phyloP scores from a whole-genome alignment of 2,329 filamentous ascomycete genomes.

The Nemania bipapillata region DNA sequence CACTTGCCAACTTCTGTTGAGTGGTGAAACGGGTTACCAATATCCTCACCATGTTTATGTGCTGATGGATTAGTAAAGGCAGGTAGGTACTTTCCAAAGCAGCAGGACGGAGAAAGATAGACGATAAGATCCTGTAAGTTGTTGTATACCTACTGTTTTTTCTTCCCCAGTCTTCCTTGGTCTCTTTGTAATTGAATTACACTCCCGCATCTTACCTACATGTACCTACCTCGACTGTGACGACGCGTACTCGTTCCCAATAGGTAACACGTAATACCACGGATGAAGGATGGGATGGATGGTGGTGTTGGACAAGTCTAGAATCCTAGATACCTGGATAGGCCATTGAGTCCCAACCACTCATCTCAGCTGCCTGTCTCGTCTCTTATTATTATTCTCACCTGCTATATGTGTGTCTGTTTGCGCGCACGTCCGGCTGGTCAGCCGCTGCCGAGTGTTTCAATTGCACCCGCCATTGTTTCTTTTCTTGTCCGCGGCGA shows the following conservation, averaged over 20 bases:
- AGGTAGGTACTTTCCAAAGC: not conserved
- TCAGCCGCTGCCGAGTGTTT: constrained; percentile 33
- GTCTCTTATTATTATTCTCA: not conserved
- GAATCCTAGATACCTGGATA: constrained; percentile 6
- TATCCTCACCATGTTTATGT: not conserved
- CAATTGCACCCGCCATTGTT: constrained; percentile 28
- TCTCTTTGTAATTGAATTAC: not conserved
- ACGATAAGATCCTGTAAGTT: too few relatives aligned
- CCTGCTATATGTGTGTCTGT: not conserved
- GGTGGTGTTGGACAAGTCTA: constrained; percentile 23
- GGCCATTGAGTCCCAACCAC: constrained; percentile 9
- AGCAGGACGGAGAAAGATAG: not conserved
- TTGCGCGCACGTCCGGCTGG: constrained; percentile 17
- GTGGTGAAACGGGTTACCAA: constrained; percentile 15
- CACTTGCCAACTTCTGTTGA: constrained; percentile 31
- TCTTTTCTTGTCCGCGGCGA: constrained; percentile 25
- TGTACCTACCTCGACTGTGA: constrained; percentile 2
- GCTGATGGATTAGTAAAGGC: not conserved
- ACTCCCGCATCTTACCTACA: not conserved
- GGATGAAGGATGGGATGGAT: constrained; percentile 5
- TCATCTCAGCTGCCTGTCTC: constrained; percentile 5
- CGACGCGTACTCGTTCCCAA: not conserved
- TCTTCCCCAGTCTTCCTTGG: not conserved
- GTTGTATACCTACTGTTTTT: not conserved
- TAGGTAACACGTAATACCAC: constrained; percentile 3